phyloP scores from a whole-genome alignment of 73 alveolate genomes.

The Paramecium octaurelia region DNA sequence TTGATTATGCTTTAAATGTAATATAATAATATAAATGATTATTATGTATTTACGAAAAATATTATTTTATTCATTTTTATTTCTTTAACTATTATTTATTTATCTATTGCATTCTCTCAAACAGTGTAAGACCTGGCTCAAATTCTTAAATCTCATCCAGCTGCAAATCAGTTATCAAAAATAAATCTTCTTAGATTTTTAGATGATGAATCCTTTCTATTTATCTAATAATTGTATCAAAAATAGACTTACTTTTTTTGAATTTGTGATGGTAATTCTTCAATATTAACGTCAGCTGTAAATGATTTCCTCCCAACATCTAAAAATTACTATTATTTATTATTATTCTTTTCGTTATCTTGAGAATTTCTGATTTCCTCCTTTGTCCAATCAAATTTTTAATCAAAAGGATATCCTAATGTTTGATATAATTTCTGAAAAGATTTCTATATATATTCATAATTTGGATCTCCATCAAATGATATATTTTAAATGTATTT shows the following conservation, averaged over 20 bases:
- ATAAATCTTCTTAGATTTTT: not conserved
- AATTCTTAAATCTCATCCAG: not conserved
- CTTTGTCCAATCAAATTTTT: not conserved
- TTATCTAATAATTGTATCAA: not conserved
- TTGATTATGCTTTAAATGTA: no score
- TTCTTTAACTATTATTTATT: not conserved
- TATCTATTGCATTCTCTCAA: not conserved
- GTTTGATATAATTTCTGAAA: not conserved
- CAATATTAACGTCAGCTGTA: not conserved
- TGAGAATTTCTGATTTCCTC: not conserved
- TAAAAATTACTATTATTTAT: not conserved
- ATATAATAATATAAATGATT: no score
- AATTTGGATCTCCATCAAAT: conserved; percentile 39
- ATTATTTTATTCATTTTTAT: not conserved
- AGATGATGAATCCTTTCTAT: not conserved
- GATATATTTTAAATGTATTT: not conserved
- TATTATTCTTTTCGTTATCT: not conserved
- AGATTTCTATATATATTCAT: not conserved
- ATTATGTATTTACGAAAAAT: not conserved
- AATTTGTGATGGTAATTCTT: not conserved
- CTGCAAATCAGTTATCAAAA: not conserved
- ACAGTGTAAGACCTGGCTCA: not conserved
- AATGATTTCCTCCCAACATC: conserved; percentile 31
- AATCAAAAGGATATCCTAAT: conserved; percentile 16
- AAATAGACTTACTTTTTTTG: not conserved